phyloP scores from a whole-genome alignment of 768 basidiomycete genomes.

The Russula griseocarnosa region DNA sequence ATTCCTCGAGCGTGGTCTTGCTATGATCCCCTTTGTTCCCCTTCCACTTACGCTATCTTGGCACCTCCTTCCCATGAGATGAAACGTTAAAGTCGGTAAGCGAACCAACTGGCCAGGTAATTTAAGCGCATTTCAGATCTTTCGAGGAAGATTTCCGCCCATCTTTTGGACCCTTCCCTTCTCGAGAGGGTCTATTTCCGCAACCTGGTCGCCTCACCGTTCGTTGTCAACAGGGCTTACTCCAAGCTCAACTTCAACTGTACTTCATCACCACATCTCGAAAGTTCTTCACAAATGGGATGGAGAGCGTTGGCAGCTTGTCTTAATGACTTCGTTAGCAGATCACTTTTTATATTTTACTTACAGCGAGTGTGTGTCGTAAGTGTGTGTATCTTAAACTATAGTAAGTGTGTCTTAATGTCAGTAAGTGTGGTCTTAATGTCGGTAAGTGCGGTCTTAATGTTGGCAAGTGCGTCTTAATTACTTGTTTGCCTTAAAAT shows the following conservation, averaged over 20 bases:
- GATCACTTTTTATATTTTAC: too few relatives aligned
- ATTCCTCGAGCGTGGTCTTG: slow-evolving; percentile 96
- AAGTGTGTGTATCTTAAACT: too few relatives aligned
- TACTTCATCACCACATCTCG: too few relatives aligned
- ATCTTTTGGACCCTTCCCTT: slow-evolving; percentile 90
- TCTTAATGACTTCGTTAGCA: too few relatives aligned
- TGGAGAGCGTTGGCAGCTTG: too few relatives aligned
- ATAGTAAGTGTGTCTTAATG: too few relatives aligned
- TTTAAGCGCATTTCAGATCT: slow-evolving; percentile 51
- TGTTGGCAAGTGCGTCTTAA: too few relatives aligned
- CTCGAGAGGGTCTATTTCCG: slow-evolving; percentile 95
- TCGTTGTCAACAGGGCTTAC: slow-evolving; percentile 66
- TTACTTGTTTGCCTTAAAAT: too few relatives aligned
- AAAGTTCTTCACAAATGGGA: too few relatives aligned
- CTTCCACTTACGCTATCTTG: slow-evolving; percentile 98
- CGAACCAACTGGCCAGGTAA: slow-evolving; percentile 25
- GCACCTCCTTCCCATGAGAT: slow-evolving; percentile 97
- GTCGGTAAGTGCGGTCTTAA: too few relatives aligned
- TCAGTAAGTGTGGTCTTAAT: too few relatives aligned
- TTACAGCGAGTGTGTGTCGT: too few relatives aligned
- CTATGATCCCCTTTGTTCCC: slow-evolving; percentile 94
- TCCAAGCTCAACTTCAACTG: slow-evolving; percentile 95
- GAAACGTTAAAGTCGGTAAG: slow-evolving; percentile 95
- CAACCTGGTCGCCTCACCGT: slow-evolving; percentile 87
- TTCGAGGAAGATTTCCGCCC: slow-evolving; percentile 94